Base-by-base conservation (phyloP, 805 yeast species). In the Nakazawaea holstii region DNA sequence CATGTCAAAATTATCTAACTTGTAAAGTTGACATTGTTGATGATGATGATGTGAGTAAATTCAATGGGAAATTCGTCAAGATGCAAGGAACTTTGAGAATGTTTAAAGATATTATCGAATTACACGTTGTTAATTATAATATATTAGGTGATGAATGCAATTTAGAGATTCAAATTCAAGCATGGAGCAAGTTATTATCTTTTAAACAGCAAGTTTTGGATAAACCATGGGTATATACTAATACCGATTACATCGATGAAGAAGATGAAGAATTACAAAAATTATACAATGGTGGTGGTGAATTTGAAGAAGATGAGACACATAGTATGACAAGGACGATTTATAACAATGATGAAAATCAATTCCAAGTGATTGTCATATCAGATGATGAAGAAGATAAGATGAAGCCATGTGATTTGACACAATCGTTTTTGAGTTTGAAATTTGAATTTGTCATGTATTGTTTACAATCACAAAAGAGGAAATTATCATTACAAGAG, bases 221-320 rank as follows among this genome's bases (percentile, higher is more conserved):
- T 4, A 27, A 15, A 17, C 39, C 39, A 6, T 45, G 48, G 48
- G 24, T 32, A 8, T 45, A 39, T 14, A 33, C 9, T 14, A 45
- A 45, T 28, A 28, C 27, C 4, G 40, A 26, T 7, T 39, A 39
- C 29, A 8, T 26, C 5, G 48, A 45, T 29, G 11, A 24, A 6
- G 48, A 45, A 29, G 48, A 45, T 33, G 35, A 9, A 26, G 40
- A 45, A 24, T 45, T 45, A 40, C 39, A 9, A 10, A 4, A 15
- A 30, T 17, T 29, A 8, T 43, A 29, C n/a, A n/a, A n/a, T n/a
- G n/a, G n/a, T n/a, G n/a, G n/a, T n/a, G n/a, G n/a, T n/a, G n/a
- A n/a, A n/a, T n/a, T n/a, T 30, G 30, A 27, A 8, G 43, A 29
- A 4, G 28, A 42, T 26, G 27, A 33, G 5, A 14, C 24, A 4